Percentiles rank a stretch among this genome's conserved stretches.
Conservation (phyloP, 345 rosid species). For the Salix viminalis region DNA sequence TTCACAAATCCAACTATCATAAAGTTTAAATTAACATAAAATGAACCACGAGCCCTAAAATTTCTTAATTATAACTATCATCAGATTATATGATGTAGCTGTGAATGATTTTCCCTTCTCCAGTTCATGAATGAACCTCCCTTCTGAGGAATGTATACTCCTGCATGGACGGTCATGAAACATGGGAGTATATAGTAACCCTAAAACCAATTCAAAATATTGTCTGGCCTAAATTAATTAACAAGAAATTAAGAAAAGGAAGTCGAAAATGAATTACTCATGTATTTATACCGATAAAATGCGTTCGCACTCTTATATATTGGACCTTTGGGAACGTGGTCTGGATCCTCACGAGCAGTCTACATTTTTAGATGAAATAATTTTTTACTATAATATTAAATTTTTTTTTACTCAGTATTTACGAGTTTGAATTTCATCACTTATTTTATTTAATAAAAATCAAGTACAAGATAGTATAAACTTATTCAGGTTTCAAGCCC, state of each 20-base stretch:
- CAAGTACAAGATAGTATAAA: too few relatives aligned
- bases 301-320: too few relatives aligned
- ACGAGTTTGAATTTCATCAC: too few relatives aligned
- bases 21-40: too few relatives aligned
- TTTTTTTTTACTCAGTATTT: rapidly evolving
- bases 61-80: too few relatives aligned
- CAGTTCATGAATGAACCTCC: slow-evolving; percentile 33
- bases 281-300: background rate
- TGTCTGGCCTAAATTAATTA: background rate
- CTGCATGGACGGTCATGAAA: slow-evolving; percentile 37
- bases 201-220: background rate
- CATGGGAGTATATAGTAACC: slow-evolving; percentile 29
- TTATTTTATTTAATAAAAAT: too few relatives aligned
- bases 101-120: slow-evolving; percentile 35
- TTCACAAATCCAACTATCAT: too few relatives aligned
- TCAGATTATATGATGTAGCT: slow-evolving; percentile 8
- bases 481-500: too few relatives aligned
- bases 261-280: background rate
- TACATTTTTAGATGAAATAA: too few relatives aligned
- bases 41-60: too few relatives aligned
- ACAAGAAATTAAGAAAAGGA: background rate
- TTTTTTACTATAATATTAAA: too few relatives aligned
- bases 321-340: too few relatives aligned
- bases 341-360: rapidly evolving
- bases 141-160: slow-evolving; percentile 38